Base-by-base conservation (phyloP, 108 stramenopile genomes). In the Cyclotella atomus region DNA sequence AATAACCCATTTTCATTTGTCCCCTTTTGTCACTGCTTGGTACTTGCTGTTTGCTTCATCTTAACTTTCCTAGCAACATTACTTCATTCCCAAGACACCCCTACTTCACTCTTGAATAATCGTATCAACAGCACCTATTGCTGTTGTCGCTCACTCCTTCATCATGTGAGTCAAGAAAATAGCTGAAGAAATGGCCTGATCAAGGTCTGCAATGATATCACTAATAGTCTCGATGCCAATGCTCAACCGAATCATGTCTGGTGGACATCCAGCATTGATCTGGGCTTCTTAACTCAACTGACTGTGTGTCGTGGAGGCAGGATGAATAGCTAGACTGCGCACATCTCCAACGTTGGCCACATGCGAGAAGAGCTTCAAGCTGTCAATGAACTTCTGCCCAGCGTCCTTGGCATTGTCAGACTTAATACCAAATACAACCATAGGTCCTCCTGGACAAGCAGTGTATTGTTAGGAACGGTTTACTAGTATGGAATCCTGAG, bases 331-430 rank as follows among this genome's bases (percentile, higher is more conserved):
- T 17, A 97, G 84, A 16, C 86, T 83, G 46, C 82, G 71, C 46
- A 84, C 79, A 81, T 97, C 95, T 24, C 97, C 97, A 17, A 97
- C 97, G 77, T 97, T 97, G 65, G 97, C 97, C 25, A 97, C 84
- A 81, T 97, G 94, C 23, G 82, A 82, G 44, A 84, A 83, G 33
- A 97, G 76, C 24, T 85, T 53, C 45, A 91, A 49, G 46, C 68
- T 71, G 61, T 89, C 84, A 68, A 97, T 96, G 68, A 97, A 93
- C 34, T 73, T 83, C 53, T 77, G 60, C 8, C 91, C 93, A 20
- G 88, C 84, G 29, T 52, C 66, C n/a, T 50, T 70, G 16, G 62
- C 84, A 63, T 64, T 68, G 9, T 74, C 78, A 9, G 84, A 63
- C 78, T 86, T 87, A 45, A 97, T 82, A 29, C 86, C 96, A 77